Percentiles rank a stretch among this genome's conserved stretches.
phyloP scores from a whole-genome alignment of 2,329 filamentous ascomycete genomes.

The Aspergillus aculeatinus region DNA sequence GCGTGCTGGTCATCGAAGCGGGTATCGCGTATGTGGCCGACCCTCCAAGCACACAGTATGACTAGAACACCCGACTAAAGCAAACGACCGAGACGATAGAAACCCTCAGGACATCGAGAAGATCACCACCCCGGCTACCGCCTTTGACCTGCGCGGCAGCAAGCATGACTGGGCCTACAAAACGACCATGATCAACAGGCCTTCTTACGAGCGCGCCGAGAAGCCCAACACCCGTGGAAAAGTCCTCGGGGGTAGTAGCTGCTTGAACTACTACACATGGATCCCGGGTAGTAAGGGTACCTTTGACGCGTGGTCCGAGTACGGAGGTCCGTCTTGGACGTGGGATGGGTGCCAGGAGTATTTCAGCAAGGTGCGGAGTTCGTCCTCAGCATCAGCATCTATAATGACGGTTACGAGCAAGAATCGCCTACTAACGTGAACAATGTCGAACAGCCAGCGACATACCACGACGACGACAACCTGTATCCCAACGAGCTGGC shows the following conservation, averaged over 20 bases:
- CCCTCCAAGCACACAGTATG: not conserved
- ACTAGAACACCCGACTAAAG: not conserved
- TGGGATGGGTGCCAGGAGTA: constrained; percentile 2
- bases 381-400: no score
- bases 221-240: constrained; percentile 1
- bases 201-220: constrained; percentile 1
- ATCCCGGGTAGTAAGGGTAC: not conserved
- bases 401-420: no score
- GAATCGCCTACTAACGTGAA: no score
- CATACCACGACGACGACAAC: not conserved
- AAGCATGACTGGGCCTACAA: constrained; percentile 2
- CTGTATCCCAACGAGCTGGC: not conserved
- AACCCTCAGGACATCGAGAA: not conserved
- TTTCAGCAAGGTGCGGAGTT: not conserved
- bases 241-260: not conserved
- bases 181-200: not conserved
- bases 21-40: not conserved
- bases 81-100: not conserved
- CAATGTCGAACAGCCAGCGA: not conserved
- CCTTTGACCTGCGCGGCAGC: not conserved
- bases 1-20: not conserved
- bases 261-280: constrained; percentile 3
- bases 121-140: not conserved
- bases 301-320: constrained; percentile 1
- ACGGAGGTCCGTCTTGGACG: not conserved